Evolutionary conservation across 257 asterid genomes (phyloP).

Genomic region (Marsdenia floribunda): DNA sequence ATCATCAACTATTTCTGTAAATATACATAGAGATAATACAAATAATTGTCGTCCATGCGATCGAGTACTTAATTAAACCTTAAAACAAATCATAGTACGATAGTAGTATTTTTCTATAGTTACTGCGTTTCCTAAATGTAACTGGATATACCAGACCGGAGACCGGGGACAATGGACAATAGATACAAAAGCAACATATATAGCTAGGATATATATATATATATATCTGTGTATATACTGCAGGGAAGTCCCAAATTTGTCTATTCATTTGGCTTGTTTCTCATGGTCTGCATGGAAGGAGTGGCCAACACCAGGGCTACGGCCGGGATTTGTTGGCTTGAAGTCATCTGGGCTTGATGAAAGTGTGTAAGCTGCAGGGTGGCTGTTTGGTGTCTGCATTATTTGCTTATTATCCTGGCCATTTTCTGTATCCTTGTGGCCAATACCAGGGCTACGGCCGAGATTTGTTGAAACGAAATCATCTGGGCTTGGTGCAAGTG

Average conservation of each 20-base stretch:
- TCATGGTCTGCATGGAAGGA: neutral
- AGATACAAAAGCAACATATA: conserved; percentile 21
- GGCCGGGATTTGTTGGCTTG: conserved; percentile 8
- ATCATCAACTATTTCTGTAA: neutral
- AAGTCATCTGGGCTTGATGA: conserved; percentile 8
- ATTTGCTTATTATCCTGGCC: conserved; percentile 15
- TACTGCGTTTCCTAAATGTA: neutral
- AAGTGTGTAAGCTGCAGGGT: neutral
- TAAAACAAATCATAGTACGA: neutral
- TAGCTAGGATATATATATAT: neutral
- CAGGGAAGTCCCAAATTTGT: neutral
- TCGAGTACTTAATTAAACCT: neutral
- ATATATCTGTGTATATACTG: no score
- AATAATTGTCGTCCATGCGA: neutral
- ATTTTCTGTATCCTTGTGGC: conserved; percentile 28
- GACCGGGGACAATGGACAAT: conserved; percentile 15
- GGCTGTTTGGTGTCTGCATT: neutral
- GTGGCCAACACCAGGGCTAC: conserved; percentile 15
- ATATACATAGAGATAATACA: neutral
- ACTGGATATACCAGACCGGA: neutral
- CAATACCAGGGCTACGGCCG: conserved; percentile 52
- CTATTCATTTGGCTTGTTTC: neutral
- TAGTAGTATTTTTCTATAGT: neutral
- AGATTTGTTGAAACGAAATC: conserved; percentile 34
- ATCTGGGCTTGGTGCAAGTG: neutral